These are phyloP conservation scores for Mycena sanguinolenta DNA, from an alignment of 768 basidiomycete genomes.

Conservation along the genomic window DNA sequence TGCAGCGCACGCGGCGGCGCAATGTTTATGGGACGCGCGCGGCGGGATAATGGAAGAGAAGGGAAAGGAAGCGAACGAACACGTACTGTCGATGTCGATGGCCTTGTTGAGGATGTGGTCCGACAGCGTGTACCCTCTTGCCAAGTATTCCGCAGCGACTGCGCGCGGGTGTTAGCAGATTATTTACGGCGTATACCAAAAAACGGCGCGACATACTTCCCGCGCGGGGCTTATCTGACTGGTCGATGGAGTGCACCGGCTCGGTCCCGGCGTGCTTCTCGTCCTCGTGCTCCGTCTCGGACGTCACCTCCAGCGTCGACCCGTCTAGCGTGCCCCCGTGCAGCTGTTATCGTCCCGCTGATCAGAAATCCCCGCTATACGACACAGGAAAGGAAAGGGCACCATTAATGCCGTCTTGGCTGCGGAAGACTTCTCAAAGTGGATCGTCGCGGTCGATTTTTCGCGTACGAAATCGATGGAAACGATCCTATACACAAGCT, in stretches of 20 bases:
- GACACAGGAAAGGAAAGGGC: neutral
- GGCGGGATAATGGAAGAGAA: neutral
- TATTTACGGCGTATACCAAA: too few relatives aligned
- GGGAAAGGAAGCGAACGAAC: too few relatives aligned
- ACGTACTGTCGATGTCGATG: conserved; percentile 82
- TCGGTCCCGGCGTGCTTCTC: conserved; percentile 57
- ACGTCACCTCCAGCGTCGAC: conserved; percentile 75
- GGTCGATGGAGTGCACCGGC: conserved; percentile 65
- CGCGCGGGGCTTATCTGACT: conserved; percentile 92
- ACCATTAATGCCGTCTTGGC: conserved; percentile 91
- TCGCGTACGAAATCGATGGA: conserved; percentile 69
- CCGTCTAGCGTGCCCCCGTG: conserved; percentile 86
- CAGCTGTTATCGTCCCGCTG: conserved; percentile 54
- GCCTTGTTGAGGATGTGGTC: conserved; percentile 84
- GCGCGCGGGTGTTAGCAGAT: conserved; percentile 17
- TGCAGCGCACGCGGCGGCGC: too few relatives aligned
- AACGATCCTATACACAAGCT: conserved; percentile 62
- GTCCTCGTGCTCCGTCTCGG: conserved; percentile 72
- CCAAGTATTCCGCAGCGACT: conserved; percentile 96
- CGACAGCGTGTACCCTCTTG: conserved; percentile 86
- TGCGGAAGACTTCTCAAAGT: conserved; percentile 87
- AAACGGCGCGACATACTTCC: conserved; percentile 70
- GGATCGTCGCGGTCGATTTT: conserved; percentile 68
- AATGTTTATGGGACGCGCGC: too few relatives aligned
- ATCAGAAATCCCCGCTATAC: conserved; percentile 1